These are phyloP conservation scores for Acacia crassicarpa DNA, from an alignment of 306 rosid species.

Conservation along the genomic window DNA sequence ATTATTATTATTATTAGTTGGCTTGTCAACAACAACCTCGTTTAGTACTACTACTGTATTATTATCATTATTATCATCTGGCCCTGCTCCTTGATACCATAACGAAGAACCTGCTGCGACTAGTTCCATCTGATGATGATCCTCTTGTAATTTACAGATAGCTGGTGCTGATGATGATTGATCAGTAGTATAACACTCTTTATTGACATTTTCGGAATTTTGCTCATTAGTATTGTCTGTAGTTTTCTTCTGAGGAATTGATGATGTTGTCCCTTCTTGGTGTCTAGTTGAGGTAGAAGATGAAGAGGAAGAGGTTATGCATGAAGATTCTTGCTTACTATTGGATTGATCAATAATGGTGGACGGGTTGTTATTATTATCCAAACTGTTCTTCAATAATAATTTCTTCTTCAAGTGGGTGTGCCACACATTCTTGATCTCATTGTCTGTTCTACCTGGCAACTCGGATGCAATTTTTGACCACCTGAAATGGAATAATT, in stretches of 20 bases:
- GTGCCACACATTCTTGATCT: conserved; percentile 73
- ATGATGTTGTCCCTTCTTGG: background rate
- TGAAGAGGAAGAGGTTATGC: conserved; percentile 58
- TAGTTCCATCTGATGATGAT: background rate
- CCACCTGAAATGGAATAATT: conserved; percentile 45
- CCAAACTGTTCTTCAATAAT: conserved; percentile 21
- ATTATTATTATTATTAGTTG: background rate
- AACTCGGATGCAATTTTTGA: conserved; percentile 60
- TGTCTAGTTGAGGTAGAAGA: conserved; percentile 30
- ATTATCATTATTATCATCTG: background rate
- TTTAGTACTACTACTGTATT: conserved; percentile 7
- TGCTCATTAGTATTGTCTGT: background rate
- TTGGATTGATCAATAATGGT: conserved; percentile 36
- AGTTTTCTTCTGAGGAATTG: conserved; percentile 10
- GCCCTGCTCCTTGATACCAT: background rate
- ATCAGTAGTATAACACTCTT: conserved; percentile 31
- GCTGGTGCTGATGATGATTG: conserved; percentile 37
- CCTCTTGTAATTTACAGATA: background rate
- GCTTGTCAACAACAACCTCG: conserved; percentile 43
- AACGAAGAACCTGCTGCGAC: background rate
- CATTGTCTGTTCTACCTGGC: conserved; percentile 69
- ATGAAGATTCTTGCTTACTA: conserved; percentile 38
- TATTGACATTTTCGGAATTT: conserved; percentile 15
- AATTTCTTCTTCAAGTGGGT: conserved; percentile 56
- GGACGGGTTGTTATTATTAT: background rate